Base-by-base conservation (phyloP, 495 filamentous ascomycete species). In the Melanomma pulvis-pyrius region DNA sequence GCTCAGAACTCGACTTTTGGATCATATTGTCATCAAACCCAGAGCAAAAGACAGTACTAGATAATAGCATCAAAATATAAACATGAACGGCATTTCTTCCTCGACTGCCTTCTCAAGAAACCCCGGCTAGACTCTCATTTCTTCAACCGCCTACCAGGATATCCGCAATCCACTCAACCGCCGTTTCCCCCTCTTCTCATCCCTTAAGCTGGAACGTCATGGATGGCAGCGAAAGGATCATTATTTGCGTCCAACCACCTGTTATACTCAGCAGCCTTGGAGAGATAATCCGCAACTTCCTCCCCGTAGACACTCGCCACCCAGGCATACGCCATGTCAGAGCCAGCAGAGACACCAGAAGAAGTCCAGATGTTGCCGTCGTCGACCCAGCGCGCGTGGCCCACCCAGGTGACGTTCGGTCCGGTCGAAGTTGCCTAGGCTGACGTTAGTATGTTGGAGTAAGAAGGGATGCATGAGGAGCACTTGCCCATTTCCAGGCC, bases 321-420 rank as follows among this genome's bases (percentile, higher is more conserved):
- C 66, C 81, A 87, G 4, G 84, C 84, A 61, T 80, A 79, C 52
- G 78, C 83, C 34, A 83, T 79, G 78, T 91, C 88, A n/a, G 88
- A 86, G 0, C 88, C 88, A 13, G 84, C 83, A 39, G 78, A 82
- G 0, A 88, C 74, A 1, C 86, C 88, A 1, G 84, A 83, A 0
- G 81, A 80, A 11, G 85, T 87, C 88, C 88, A 91, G 3, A 89
- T 67, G 30, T 88, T 87, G n/a, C 86, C 88, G 75, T 88, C 86
- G 6, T 71, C 63, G 1, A 86, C 82, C 88, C 88, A 91, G 58
- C 88, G 74, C 22, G 88, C 88, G 21, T 73, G 73, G 3, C 79
- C 74, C 3, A 88, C 76, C 88, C 88, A 91, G 0, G 81, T 61
- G 22, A 85, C 81, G 12, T 82, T 79, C 0, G 77, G 72, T 0